Percentiles rank a stretch among this genome's conserved stretches.
Evolutionary conservation across 208 protist species (phyloP).

Genomic region (Balamuthia mandrillaris): DNA sequence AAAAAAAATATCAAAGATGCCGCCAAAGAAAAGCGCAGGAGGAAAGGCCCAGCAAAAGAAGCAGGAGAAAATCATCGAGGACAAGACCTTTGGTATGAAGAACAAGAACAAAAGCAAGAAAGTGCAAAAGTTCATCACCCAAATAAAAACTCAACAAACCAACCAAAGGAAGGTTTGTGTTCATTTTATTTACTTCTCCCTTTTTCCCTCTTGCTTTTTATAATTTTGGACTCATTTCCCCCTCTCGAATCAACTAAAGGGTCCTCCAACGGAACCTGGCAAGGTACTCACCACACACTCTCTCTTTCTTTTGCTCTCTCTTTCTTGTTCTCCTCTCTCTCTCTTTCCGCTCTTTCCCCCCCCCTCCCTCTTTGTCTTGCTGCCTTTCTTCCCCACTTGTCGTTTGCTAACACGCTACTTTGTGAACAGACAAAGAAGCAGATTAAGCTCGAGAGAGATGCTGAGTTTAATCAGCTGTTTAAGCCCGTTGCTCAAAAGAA

Average conservation of each 20-base stretch:
- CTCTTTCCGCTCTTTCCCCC: neutral
- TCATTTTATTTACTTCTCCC: neutral
- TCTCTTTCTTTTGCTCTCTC: neutral
- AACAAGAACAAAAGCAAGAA: slow-evolving; percentile 77
- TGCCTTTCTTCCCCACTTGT: neutral
- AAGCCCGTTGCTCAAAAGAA: slow-evolving; percentile 5
- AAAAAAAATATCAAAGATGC: slow-evolving; percentile 35
- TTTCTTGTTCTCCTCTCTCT: neutral
- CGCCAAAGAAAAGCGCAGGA: slow-evolving; percentile 45
- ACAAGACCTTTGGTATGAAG: slow-evolving; percentile 78
- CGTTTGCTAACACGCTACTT: neutral
- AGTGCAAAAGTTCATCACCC: slow-evolving; percentile 31
- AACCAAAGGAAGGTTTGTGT: neutral
- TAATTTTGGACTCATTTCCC: too few species aligned
- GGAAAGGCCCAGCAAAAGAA: slow-evolving; percentile 62
- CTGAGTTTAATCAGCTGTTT: slow-evolving; percentile 31
- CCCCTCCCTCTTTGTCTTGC: neutral
- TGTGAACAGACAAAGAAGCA: slow-evolving; percentile 55
- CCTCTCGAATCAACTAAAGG: too few species aligned
- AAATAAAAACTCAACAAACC: neutral
- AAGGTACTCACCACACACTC: neutral
- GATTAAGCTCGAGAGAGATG: neutral
- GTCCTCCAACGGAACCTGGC: too few species aligned
- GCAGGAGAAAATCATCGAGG: slow-evolving; percentile 67
- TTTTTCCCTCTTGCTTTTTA: neutral